Base-by-base conservation (phyloP, 2,329 filamentous ascomycete genomes). In the Aureobasidium sp. region DNA sequence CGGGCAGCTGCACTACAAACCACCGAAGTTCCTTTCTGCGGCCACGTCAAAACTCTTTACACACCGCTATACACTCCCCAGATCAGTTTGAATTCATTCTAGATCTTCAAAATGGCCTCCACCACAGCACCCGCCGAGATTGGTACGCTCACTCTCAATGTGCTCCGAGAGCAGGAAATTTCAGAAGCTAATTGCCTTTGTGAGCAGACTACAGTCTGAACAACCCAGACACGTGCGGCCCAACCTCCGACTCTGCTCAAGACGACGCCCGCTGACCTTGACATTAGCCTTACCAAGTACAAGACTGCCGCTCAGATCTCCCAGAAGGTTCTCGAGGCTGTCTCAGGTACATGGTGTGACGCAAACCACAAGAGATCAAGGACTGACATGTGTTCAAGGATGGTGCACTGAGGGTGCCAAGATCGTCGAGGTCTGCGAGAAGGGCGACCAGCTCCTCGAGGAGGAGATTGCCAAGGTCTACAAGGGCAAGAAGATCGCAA, bases 201-300 rank as follows among this genome's bases (percentile, higher is more conserved):
- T 45, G 34, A 56, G 45, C 67, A 73, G 72, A 74, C 68, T 72
- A 74, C 69, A 68, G 67, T 39, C 69, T 74, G 42, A 68, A 70
- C 66, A 74, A 74, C 67, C 72, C 72, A 58, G 72, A 74, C 66
- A 73, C 71, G 70, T 73, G 58, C 42, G 65, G 29, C 39, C 47
- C 22, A 53, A 47, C 27, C 20, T 36, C 42, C 42, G 48, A 51
- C 62, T 37, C 31, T 22, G 31, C 22, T 36, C 51, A 42, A 22
- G 17, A 31, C 22, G 48, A 39, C 90, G 96, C 76, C 92, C 95
- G 69, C 86, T 97, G 77, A 90, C 87, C 77, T 94, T 95, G 82
- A 90, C 90, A 90, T 95, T 76, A 97, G 91, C 71, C 84, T 99
- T 71, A 97, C 94, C 79, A 99, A 97, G 84, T 97, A 97, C 85